These are phyloP conservation scores for Pleurozium schreberi DNA, from an alignment of 225 moss, liverwort and hornwort genomes.

Conservation along the genomic window DNA sequence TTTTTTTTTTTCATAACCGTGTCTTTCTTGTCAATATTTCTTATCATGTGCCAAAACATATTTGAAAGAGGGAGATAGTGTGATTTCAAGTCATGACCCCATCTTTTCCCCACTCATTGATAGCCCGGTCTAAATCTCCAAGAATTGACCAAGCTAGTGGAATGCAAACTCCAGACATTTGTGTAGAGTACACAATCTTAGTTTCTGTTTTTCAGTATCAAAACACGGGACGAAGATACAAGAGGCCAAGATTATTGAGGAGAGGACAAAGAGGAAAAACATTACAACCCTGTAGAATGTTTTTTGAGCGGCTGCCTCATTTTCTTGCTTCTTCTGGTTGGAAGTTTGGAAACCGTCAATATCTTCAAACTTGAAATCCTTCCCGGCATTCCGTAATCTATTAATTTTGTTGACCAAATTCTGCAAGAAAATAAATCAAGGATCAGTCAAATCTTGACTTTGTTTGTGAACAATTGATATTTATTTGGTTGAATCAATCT, in stretches of 20 bases:
- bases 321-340: too few species aligned
- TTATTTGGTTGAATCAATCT: background rate
- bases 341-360: background rate
- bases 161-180: too few species aligned
- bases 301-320: rapidly evolving
- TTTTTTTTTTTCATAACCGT: background rate
- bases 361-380: background rate
- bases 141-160: background rate
- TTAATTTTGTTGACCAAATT: background rate
- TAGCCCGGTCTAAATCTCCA: background rate
- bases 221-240: too few species aligned
- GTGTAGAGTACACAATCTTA: too few species aligned
- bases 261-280: too few species aligned
- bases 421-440: background rate
- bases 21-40: too few species aligned
- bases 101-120: background rate
- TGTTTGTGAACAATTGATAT: background rate
- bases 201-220: too few species aligned
- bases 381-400: background rate
- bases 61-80: background rate
- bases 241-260: too few species aligned
- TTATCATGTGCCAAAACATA: background rate
- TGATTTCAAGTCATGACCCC: background rate
- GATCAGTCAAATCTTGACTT: background rate
- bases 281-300: background rate